These are phyloP conservation scores for Colletotrichum falcatum DNA, from an alignment of 2,329 filamentous ascomycete genomes.

Conservation along the genomic window DNA sequence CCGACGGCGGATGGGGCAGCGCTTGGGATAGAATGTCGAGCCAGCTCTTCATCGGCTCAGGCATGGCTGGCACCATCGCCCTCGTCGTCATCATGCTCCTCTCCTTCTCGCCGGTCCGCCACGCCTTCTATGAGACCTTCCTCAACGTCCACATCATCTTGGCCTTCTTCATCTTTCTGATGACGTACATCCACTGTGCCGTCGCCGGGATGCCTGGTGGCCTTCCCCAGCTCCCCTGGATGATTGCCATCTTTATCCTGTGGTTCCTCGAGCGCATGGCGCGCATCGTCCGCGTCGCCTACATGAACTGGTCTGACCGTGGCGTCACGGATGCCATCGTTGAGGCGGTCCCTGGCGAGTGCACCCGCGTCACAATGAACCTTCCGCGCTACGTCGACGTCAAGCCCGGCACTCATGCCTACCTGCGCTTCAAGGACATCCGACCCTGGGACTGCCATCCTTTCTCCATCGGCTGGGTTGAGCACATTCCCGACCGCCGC, in stretches of 20 bases:
- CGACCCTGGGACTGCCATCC: conserved; percentile 80
- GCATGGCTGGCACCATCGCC: conserved; percentile 69
- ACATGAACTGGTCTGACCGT: conserved; percentile 71
- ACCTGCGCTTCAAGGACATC: conserved; percentile 76
- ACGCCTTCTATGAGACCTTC: conserved; percentile 98
- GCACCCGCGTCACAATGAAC: conserved; percentile 76
- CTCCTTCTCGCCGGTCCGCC: conserved; percentile 83
- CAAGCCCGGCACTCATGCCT: conserved; percentile 79
- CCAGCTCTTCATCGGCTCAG: conserved; percentile 74
- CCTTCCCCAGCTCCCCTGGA: conserved; percentile 78
- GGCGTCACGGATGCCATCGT: conserved; percentile 74
- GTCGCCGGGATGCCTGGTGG: conserved; percentile 73
- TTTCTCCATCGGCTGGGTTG: conserved; percentile 82
- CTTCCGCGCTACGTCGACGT: conserved; percentile 75
- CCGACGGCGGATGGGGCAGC: conserved; percentile 72
- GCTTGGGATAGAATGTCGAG: conserved; percentile 65
- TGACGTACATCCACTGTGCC: conserved; percentile 83
- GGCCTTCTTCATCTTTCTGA: conserved; percentile 74
- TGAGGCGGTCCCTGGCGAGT: conserved; percentile 77
- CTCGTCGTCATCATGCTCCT: conserved; percentile 76
- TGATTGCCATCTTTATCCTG: conserved; percentile 78
- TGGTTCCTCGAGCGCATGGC: conserved; percentile 80
- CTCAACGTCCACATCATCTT: conserved; percentile 86
- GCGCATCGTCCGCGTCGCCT: conserved; percentile 73
- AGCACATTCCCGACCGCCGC: conserved; percentile 61